Evolutionary conservation across 2,329 filamentous ascomycete species (phyloP).

Genomic region (Fusarium irregulare): DNA sequence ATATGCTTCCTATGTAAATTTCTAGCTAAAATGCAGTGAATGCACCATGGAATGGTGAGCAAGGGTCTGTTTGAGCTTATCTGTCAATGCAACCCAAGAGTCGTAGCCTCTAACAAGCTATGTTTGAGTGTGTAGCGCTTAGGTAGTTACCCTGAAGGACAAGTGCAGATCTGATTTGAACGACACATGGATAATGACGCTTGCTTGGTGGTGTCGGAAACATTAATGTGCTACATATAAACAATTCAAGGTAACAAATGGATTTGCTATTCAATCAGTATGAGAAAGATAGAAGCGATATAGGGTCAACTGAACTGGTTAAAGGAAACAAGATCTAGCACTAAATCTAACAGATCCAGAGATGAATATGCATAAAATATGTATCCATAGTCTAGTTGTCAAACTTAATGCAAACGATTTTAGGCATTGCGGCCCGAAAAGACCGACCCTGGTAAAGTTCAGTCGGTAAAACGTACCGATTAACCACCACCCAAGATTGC

Average conservation of each 20-base stretch:
- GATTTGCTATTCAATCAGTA: neutral
- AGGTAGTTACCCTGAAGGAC: conserved; percentile 19
- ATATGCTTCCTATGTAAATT: conserved; percentile 8
- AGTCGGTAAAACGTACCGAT: conserved; percentile 2
- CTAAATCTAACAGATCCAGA: neutral
- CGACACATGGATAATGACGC: neutral
- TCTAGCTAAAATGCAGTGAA: neutral
- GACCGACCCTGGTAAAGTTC: neutral
- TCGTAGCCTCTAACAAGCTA: conserved; percentile 8
- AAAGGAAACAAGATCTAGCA: fast-evolving
- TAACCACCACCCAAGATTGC: neutral
- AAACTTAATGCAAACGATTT: conserved; percentile 1
- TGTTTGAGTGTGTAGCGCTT: conserved; percentile 16
- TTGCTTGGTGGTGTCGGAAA: neutral
- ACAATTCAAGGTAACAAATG: neutral
- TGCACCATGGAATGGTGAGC: neutral
- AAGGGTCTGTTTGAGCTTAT: conserved; percentile 20
- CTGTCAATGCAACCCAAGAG: neutral
- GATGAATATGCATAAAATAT: neutral
- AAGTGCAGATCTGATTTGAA: neutral
- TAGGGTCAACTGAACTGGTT: neutral
- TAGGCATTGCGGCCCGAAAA: neutral
- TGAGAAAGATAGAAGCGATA: too few relatives aligned
- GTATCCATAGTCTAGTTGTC: neutral
- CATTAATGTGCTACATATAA: neutral